Percentiles rank a stretch among this genome's conserved stretches.
These are phyloP conservation scores for Chamaecyparis obtusa DNA, from an alignment of 75 land plant genomes.

Conservation along the genomic window DNA sequence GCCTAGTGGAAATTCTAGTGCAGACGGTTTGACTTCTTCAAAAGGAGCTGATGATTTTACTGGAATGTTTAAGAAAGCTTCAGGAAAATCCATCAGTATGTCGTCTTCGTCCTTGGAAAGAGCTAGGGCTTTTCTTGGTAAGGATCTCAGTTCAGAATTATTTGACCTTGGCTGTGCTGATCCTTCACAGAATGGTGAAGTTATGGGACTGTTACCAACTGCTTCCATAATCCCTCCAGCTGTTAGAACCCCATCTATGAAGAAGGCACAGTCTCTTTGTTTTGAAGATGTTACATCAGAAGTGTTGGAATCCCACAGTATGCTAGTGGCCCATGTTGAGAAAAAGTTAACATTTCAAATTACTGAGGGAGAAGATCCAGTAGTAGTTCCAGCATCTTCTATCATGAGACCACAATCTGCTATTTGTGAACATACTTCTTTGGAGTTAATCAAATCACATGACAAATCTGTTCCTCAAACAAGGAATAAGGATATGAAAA, in stretches of 20 bases:
- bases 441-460: not conserved
- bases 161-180: not conserved
- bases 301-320: not conserved
- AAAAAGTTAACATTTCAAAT: not conserved
- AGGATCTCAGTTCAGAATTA: not conserved
- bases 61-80: not conserved
- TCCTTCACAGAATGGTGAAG: not conserved
- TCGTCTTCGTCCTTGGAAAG: not conserved
- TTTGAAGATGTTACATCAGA: not conserved
- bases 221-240: slow-evolving; percentile 40
- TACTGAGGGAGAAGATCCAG: not conserved
- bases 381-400: not conserved
- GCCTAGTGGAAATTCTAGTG: not conserved
- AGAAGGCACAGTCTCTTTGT: slow-evolving; percentile 34
- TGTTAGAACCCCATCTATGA: slow-evolving; percentile 42
- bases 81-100: not conserved
- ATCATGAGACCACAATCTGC: not conserved
- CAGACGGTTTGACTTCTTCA: not conserved
- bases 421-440: not conserved
- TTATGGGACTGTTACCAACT: slow-evolving; percentile 37
- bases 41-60: not conserved
- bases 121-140: not conserved
- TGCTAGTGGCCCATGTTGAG: not conserved
- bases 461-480: not conserved
- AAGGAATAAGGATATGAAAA: not conserved